A percentile compares a stretch with the other conserved stretches of the same genome.
These are phyloP conservation scores for Starmera dryadoides DNA, from an alignment of 805 yeast genomes.

Conservation along the genomic window DNA sequence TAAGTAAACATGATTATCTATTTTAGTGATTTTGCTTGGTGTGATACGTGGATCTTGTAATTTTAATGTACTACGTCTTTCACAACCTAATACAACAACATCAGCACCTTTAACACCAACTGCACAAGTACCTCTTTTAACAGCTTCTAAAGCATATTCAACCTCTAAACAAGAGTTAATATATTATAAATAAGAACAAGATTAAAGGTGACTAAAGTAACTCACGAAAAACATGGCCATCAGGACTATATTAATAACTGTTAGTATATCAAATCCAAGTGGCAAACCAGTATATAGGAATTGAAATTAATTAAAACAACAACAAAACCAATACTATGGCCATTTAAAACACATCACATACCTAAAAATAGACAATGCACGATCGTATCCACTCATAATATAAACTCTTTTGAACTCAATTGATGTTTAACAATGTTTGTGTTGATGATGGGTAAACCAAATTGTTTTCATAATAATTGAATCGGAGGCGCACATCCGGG, in stretches of 20 bases:
- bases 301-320: neutral
- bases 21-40: slow-evolving; percentile 86
- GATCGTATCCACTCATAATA: slow-evolving; percentile 95
- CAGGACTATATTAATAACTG: slow-evolving; percentile 58
- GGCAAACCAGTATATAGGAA: slow-evolving; percentile 1
- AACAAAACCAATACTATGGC: too few relatives aligned
- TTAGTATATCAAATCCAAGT: slow-evolving; percentile 23
- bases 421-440: neutral
- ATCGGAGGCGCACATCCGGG: too few relatives aligned
- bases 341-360: slow-evolving; percentile 31
- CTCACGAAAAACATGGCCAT: slow-evolving; percentile 94
- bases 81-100: slow-evolving; percentile 92
- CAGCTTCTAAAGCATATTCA: slow-evolving; percentile 96
- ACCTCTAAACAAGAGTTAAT: slow-evolving; percentile 45
- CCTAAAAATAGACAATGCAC: slow-evolving; percentile 97
- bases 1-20: slow-evolving; percentile 84
- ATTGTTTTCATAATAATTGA: too few relatives aligned
- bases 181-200: neutral
- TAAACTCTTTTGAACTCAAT: neutral
- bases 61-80: slow-evolving; percentile 89
- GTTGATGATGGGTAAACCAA: too few relatives aligned
- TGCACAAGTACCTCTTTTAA: slow-evolving; percentile 96
- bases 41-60: slow-evolving; percentile 95
- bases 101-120: slow-evolving; percentile 91
- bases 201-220: slow-evolving; percentile 8